Evolutionary conservation across 768 basidiomycete species (phyloP).

Genomic region (Lepiota venenata): DNA sequence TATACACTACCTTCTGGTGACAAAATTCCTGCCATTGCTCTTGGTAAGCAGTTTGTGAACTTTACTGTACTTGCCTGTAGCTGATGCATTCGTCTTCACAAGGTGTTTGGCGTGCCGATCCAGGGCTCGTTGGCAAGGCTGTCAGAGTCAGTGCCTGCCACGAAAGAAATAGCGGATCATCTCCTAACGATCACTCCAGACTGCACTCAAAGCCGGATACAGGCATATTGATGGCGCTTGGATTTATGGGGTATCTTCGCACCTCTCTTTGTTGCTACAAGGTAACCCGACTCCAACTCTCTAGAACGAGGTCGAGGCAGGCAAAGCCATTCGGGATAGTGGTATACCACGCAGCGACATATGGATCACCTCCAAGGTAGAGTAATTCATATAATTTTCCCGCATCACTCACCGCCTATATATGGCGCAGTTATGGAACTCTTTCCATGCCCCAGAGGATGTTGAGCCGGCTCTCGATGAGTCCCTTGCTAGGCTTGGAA

Average conservation of each 20-base stretch:
- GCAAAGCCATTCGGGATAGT: constrained; percentile 56
- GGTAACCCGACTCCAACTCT: neutral
- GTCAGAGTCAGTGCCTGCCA: constrained; percentile 43
- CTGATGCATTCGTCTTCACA: neutral
- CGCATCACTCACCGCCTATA: neutral
- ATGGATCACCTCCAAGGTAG: constrained; percentile 64
- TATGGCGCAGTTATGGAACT: constrained; percentile 66
- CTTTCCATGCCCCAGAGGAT: constrained; percentile 71
- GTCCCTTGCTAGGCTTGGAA: constrained; percentile 55
- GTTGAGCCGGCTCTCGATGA: constrained; percentile 67
- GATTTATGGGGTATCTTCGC: constrained; percentile 51
- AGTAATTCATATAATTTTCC: neutral
- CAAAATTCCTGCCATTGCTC: constrained; percentile 62
- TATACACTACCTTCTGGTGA: constrained; percentile 65
- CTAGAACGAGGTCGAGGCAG: constrained; percentile 73
- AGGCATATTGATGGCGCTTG: constrained; percentile 75
- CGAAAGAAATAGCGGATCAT: neutral
- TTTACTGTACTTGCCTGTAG: neutral
- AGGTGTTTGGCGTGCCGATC: constrained; percentile 64
- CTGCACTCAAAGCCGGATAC: constrained; percentile 61
- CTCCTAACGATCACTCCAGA: constrained; percentile 23
- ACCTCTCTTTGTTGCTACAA: neutral
- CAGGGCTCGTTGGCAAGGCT: constrained; percentile 60
- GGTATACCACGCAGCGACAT: constrained; percentile 58
- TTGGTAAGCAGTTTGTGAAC: constrained; percentile 23